phyloP scores from a whole-genome alignment of 768 basidiomycete genomes.

The Amyloporia xantha region DNA sequence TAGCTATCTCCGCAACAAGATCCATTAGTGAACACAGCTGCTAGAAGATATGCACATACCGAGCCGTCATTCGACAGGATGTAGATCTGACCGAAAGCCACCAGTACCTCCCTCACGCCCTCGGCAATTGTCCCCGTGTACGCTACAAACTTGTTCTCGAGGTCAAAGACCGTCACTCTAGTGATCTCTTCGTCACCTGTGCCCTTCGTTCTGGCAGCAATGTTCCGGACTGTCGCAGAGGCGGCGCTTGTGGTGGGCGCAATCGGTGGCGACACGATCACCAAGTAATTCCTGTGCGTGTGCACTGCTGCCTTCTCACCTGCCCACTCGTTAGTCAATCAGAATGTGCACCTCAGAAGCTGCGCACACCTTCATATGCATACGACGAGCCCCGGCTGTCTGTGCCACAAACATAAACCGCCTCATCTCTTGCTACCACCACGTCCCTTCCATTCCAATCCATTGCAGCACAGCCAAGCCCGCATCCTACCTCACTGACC shows the following conservation, averaged over 20 bases:
- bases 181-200: conserved; percentile 54
- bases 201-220: conserved; percentile 45
- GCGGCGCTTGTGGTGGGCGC: conserved; percentile 56
- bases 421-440: conserved; percentile 86
- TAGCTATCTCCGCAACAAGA: conserved; percentile 35
- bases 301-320: conserved; percentile 75
- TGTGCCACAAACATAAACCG: conserved; percentile 77
- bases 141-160: conserved; percentile 86
- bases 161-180: conserved; percentile 82
- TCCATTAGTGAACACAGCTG: not conserved
- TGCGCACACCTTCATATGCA: conserved; percentile 77
- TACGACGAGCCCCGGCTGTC: conserved; percentile 81
- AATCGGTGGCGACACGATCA: conserved; percentile 86
- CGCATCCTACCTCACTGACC: conserved; percentile 84
- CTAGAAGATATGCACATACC: conserved; percentile 30
- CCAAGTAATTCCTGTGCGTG: conserved; percentile 75
- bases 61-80: conserved; percentile 73
- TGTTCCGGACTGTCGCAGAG: conserved; percentile 72
- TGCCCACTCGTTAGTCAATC: conserved; percentile 21
- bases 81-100: conserved; percentile 76
- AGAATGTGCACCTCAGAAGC: not conserved
- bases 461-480: conserved; percentile 78
- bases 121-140: conserved; percentile 76
- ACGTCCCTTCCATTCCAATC: conserved; percentile 69
- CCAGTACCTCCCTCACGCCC: conserved; percentile 79